A percentile compares a stretch with the other conserved stretches of the same genome.
Evolutionary conservation across 345 rosid genomes (phyloP).

Genomic region (Cardamine resedifolia): DNA sequence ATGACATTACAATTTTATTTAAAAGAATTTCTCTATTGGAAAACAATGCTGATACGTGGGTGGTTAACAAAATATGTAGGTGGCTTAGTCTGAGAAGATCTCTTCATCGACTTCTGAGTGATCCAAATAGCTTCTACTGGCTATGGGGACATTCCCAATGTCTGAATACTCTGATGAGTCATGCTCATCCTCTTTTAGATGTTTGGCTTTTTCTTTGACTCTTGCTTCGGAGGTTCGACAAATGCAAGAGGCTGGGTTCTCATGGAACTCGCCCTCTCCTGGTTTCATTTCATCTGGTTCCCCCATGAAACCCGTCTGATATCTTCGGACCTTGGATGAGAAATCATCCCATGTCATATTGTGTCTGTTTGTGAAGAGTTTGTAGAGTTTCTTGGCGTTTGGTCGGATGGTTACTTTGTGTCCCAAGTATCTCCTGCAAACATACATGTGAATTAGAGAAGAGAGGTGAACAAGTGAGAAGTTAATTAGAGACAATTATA

Average conservation of each 20-base stretch:
- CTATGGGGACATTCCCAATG: slow-evolving; percentile 26
- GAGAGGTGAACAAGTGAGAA: slow-evolving; percentile 2
- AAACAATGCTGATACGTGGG: slow-evolving; percentile 8
- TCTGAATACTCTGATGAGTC: slow-evolving; percentile 46
- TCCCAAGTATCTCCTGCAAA: slow-evolving; percentile 82
- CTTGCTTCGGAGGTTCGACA: slow-evolving; percentile 55
- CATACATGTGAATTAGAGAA: slow-evolving; percentile 4
- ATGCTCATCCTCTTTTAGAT: slow-evolving; percentile 46
- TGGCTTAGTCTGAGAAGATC: slow-evolving; percentile 10
- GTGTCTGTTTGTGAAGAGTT: slow-evolving; percentile 56
- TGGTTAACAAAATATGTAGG: neutral
- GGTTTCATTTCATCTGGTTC: slow-evolving; percentile 77
- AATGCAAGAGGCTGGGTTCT: slow-evolving; percentile 79
- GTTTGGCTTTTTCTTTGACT: slow-evolving; percentile 32
- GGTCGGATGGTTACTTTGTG: slow-evolving; percentile 91
- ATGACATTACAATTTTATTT: neutral
- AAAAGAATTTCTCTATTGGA: neutral
- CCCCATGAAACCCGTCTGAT: slow-evolving; percentile 88
- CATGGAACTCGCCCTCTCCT: slow-evolving; percentile 83
- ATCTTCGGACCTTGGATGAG: slow-evolving; percentile 51
- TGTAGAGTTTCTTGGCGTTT: slow-evolving; percentile 73
- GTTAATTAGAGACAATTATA: neutral
- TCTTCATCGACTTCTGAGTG: slow-evolving; percentile 3
- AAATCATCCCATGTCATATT: slow-evolving; percentile 89
- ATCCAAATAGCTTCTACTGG: slow-evolving; percentile 7